Conservation (phyloP, 2,329 filamentous ascomycete genomes). For the Samsoniella hepiali region DNA sequence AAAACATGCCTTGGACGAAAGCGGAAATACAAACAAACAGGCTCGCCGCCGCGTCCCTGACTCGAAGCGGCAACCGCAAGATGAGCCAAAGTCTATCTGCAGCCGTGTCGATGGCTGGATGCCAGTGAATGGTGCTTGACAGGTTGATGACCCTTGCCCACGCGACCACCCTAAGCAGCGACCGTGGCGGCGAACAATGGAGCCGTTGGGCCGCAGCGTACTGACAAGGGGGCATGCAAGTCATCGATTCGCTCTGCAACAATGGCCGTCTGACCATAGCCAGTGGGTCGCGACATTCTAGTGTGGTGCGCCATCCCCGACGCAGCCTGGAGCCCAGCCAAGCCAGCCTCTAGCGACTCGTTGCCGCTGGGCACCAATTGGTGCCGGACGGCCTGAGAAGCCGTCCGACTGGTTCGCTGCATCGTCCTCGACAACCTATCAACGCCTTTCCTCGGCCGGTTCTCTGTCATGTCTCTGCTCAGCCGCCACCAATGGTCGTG, state of each 20-base stretch:
- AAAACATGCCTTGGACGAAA: constrained; percentile 8
- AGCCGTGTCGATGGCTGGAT: constrained; percentile 2
- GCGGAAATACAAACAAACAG: constrained; percentile 8
- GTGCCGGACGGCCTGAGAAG: background rate
- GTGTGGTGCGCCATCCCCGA: constrained; percentile 11
- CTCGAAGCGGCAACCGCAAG: constrained; percentile 7
- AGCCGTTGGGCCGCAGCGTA: constrained; percentile 12
- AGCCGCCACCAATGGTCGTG: constrained; percentile 18
- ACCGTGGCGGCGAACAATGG: constrained; percentile 13
- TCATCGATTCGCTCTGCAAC: constrained; percentile 19
- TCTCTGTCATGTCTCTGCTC: constrained; percentile 14
- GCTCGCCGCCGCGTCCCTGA: constrained; percentile 9
- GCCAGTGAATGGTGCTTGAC: background rate
- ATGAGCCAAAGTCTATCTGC: constrained; percentile 1
- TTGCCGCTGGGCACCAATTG: constrained; percentile 12
- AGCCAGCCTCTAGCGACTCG: constrained; percentile 1
- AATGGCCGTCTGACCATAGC: constrained; percentile 17
- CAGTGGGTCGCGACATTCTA: constrained; percentile 12
- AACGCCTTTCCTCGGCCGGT: background rate
- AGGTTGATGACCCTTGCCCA: constrained; percentile 10
- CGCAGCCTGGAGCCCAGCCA: constrained; percentile 10
- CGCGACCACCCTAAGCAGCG: constrained; percentile 13
- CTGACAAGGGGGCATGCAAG: constrained; percentile 14
- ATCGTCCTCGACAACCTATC: constrained; percentile 13
- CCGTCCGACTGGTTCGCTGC: constrained; percentile 16